phyloP scores from a whole-genome alignment of 768 basidiomycete genomes.

The Mycena belliarum region DNA sequence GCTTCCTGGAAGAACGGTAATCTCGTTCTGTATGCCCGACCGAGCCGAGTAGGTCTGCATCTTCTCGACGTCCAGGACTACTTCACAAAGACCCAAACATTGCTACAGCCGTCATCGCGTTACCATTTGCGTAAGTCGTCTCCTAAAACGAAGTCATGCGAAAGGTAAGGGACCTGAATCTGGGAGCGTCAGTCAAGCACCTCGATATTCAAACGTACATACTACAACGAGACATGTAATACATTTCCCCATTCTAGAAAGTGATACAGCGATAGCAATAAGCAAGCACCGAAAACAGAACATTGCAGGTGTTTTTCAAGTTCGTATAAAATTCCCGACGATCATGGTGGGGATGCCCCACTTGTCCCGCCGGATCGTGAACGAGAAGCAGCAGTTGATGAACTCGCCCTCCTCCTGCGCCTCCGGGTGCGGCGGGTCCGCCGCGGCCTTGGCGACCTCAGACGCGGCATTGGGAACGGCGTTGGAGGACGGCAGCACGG shows the following conservation, averaged over 20 bases:
- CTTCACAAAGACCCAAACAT: too few species aligned
- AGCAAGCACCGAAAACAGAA: neutral
- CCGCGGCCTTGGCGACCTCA: slow-evolving; percentile 14
- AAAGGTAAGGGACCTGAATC: too few species aligned
- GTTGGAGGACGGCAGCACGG: slow-evolving; percentile 48
- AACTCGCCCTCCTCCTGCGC: slow-evolving; percentile 62
- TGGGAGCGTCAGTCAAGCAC: too few species aligned
- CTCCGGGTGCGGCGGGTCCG: slow-evolving; percentile 15
- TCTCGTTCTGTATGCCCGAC: too few species aligned
- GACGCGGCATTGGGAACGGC: slow-evolving; percentile 27
- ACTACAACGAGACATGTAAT: neutral
- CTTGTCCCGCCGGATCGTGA: slow-evolving; percentile 81
- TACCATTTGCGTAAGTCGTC: too few species aligned
- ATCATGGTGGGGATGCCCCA: slow-evolving; percentile 91
- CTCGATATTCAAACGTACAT: too few species aligned
- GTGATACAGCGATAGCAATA: neutral
- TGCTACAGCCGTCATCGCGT: too few species aligned
- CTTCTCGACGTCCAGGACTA: too few species aligned
- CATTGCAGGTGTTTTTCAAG: slow-evolving; percentile 1
- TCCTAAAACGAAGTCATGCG: too few species aligned
- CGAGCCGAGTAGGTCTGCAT: too few species aligned
- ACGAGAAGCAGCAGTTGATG: slow-evolving; percentile 89
- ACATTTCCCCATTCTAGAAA: neutral
- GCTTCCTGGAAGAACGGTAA: too few species aligned
- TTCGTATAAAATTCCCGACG: slow-evolving; percentile 79